Evolutionary conservation across 2,329 filamentous ascomycete genomes (phyloP), one percentile per base, ranked within the genome.

Genomic region (Calonectria fujianensis): DNA sequence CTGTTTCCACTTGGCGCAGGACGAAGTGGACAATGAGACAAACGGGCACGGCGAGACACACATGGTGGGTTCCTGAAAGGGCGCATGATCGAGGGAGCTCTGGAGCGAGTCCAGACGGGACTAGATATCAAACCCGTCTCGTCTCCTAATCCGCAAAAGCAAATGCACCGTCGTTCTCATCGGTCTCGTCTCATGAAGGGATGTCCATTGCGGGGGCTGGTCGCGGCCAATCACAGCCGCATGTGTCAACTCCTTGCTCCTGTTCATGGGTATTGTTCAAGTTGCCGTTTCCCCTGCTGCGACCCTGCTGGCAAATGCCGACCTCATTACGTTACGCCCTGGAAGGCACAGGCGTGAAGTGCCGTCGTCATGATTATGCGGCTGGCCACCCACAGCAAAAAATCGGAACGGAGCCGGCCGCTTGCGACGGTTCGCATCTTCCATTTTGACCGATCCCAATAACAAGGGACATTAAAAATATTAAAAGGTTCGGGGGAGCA

Each of bases 331-430:
- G 57, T 61, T 61, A 29, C 35, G 24, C 7, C 57, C 57, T 61
- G 35, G 20, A 29, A 61, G 35, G 35, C 18, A 45, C 37, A 52
- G 66, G 27, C 20, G 18, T 37, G 66, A 69, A 69, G 35, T 69
- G 51, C 66, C 50, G 65, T n/a, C 32, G 35, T 69, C 50, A 45
- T 57, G 51, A 69, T 68, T 24, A 41, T 29, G 51, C 50, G 61
- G 61, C 61, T n/a, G 13, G 31, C 61, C 18, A 45, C 29, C 27
- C 29, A 20, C 13, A 18, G 5, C 32, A 18, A 39, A 20, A 50
- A 32, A 18, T 9, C 61, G 61, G 65, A 27, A 41, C 65, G 48
- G 65, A 68, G 32, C 65, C n/a, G 65, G 51, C 50, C 48, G 64
- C 18, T 9, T 27, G 45, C n/a, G 41, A 48, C 41, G 11, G 10